Conservation (phyloP, 2,329 filamentous ascomycete genomes). For the Neonectria magnoliae region DNA sequence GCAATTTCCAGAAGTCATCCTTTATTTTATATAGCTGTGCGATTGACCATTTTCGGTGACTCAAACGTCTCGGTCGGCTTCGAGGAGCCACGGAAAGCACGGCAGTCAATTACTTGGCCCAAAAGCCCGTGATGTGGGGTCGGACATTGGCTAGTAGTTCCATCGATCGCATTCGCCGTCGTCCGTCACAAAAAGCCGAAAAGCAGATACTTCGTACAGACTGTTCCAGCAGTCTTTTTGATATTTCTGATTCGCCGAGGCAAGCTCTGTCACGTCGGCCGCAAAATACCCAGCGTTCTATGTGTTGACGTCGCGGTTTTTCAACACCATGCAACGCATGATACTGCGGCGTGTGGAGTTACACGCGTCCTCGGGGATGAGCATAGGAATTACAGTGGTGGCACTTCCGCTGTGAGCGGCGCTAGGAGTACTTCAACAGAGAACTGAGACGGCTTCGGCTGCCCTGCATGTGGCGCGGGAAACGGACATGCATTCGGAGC, state of each 20-base stretch:
- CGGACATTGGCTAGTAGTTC: background rate
- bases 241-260: too few species aligned
- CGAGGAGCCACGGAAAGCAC: background rate
- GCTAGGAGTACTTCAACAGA: background rate
- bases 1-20: background rate
- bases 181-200: background rate
- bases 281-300: too few species aligned
- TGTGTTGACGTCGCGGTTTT: too few species aligned
- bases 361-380: too few species aligned
- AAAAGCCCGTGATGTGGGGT: background rate
- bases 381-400: too few species aligned
- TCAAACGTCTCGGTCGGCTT: background rate
- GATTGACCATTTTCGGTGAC: background rate
- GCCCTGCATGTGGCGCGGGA: background rate
- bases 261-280: too few species aligned
- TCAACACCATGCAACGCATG: too few species aligned
- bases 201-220: background rate
- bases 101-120: background rate
- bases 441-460: background rate
- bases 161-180: background rate
- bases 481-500: background rate
- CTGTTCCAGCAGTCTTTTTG: too few species aligned
- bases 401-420: background rate
- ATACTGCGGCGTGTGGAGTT: too few species aligned
- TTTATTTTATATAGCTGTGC: background rate